Base-by-base conservation (phyloP, 257 asterid genomes). In the Marsdenia floribunda region DNA sequence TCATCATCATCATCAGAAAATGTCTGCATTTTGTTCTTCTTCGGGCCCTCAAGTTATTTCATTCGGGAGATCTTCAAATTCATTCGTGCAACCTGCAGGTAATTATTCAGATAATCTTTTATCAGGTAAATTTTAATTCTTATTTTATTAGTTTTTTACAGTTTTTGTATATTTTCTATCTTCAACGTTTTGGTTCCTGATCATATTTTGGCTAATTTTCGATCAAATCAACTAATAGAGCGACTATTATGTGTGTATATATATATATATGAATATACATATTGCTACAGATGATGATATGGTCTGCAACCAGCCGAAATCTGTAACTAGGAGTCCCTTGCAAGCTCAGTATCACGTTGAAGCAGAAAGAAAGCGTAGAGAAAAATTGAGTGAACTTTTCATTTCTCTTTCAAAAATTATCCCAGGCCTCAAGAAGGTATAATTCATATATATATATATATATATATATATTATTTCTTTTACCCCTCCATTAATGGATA, bases 391-490 rank as follows among this genome's bases (percentile, higher is more conserved):
- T 26, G 86, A 85, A 24, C 90, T 88, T 55, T 90, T 90, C 87
- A 77, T 90, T 49, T 58, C 75, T 70, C 87, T 88, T 19, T 86
- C 96, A 2, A 90, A 88, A 79, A 57, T 85, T 35, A 86, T 88
- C 19, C 96, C 96, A 0, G 88, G 96, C 35, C 86, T 90, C 58
- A 88, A 84, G 76, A 88, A 86, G 96, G 96, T 90, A 85, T 9
- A 40, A 33, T 47, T 58, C 1, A 64, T 29, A 58, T 0, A n/a
- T 7, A 44, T 2, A 42, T 5, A 42, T 0, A 42, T 42, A 42
- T 6, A 42, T 42, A 44, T 8, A 44, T 44, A 44, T 44, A 6
- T 29, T 29, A 29, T 29, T 29, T 29, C 33, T 29, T 29, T 29
- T 29, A 29, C 33, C 1, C 33, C 0, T 29, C 33, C 33, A 29